Percentiles rank a stretch among this genome's conserved stretches.
phyloP scores from a whole-genome alignment of 345 rosid species.

The Turritis glabra region DNA sequence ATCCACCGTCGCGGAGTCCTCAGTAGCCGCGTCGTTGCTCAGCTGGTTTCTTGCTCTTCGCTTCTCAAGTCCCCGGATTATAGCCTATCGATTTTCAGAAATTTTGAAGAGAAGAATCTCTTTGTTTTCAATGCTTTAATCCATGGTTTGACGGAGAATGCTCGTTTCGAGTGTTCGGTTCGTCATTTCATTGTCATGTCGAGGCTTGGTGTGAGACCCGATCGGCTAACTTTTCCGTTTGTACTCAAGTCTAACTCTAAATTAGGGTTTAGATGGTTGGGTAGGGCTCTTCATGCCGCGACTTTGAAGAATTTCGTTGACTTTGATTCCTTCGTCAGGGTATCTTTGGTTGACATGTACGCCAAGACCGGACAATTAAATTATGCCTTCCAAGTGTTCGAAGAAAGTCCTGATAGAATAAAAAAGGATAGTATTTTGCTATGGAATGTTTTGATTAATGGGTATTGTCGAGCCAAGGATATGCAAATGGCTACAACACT shows the following conservation, averaged over 20 bases:
- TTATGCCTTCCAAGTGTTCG: slow-evolving; percentile 52
- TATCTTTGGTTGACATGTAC: slow-evolving; percentile 57
- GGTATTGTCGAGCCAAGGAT: slow-evolving; percentile 50
- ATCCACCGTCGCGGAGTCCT: slow-evolving; percentile 47
- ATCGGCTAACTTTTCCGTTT: slow-evolving; percentile 57
- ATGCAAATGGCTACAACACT: slow-evolving; percentile 51
- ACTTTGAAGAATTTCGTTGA: slow-evolving; percentile 45
- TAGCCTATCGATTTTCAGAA: slow-evolving; percentile 45
- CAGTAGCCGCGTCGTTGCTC: slow-evolving; percentile 48
- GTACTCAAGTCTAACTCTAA: slow-evolving; percentile 48
- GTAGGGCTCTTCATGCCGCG: slow-evolving; percentile 48
- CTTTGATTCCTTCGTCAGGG: slow-evolving; percentile 50
- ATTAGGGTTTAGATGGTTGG: slow-evolving; percentile 40
- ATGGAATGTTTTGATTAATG: slow-evolving; percentile 69
- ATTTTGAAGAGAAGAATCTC: slow-evolving; percentile 44
- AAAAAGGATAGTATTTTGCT: slow-evolving; percentile 44
- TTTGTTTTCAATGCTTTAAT: slow-evolving; percentile 59
- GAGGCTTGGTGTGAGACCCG: slow-evolving; percentile 47
- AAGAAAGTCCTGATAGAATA: slow-evolving; percentile 56
- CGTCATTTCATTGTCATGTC: slow-evolving; percentile 54
- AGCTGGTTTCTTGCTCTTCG: slow-evolving; percentile 53
- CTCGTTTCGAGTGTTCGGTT: slow-evolving; percentile 38
- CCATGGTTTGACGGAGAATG: slow-evolving; percentile 53
- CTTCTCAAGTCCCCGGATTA: slow-evolving; percentile 47
- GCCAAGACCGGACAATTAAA: slow-evolving; percentile 42